A percentile compares a stretch with the other conserved stretches of the same genome.
Conservation (phyloP, 2,329 filamentous ascomycete species). For the Pseudocercospora vitis region DNA sequence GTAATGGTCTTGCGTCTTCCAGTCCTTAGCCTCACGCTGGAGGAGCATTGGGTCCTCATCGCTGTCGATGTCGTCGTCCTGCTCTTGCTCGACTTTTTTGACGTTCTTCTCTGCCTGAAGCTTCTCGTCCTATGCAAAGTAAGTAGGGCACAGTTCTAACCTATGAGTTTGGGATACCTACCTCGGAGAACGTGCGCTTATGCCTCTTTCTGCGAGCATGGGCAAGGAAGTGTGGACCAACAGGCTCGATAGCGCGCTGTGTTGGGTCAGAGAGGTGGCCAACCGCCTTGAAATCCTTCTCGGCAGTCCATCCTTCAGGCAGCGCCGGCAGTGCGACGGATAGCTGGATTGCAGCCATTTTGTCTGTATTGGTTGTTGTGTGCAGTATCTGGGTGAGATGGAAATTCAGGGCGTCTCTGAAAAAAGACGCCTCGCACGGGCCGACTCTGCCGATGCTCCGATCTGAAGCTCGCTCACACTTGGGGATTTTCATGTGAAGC, state of each 20-base stretch:
- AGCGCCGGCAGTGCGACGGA: constrained; percentile 70
- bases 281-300: constrained; percentile 88
- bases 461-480: not conserved
- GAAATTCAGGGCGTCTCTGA: constrained; percentile 1
- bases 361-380: constrained; percentile 1
- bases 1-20: constrained; percentile 99
- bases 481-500: constrained; percentile 1
- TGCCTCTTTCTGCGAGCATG: constrained; percentile 86
- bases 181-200: constrained; percentile 77
- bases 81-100: constrained; percentile 94
- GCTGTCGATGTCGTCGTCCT: constrained; percentile 89
- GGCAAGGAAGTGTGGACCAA: constrained; percentile 90
- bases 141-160: not conserved
- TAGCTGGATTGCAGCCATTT: constrained; percentile 66
- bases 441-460: not conserved
- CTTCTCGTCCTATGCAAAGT: constrained; percentile 82
- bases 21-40: constrained; percentile 93
- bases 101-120: constrained; percentile 93
- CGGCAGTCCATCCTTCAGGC: constrained; percentile 76
- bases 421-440: not conserved
- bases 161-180: not conserved
- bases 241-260: constrained; percentile 88
- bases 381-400: not conserved
- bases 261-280: constrained; percentile 73
- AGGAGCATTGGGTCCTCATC: constrained; percentile 91